Base-by-base conservation (phyloP, 257 asterid genomes). In the Solanum medicagineum region DNA sequence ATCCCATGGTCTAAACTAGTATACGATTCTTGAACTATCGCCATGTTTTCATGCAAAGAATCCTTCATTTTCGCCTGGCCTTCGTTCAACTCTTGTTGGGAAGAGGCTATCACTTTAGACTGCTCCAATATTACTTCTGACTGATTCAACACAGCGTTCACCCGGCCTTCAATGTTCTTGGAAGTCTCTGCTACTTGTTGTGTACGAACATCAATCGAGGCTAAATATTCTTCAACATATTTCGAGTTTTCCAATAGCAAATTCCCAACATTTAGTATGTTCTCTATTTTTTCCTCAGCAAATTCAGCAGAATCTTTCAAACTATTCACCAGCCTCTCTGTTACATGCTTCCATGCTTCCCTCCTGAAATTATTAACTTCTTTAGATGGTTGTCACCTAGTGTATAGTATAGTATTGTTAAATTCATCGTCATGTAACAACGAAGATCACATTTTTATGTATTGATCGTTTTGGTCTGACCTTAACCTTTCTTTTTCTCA, bases 301-400 rank as follows among this genome's bases (percentile, higher is more conserved):
- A 85, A 85, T 85, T 96, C 96, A 2, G 97, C 98, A 3, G 94
- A 84, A 9, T 53, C 81, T 83, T 92, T 93, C 65, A 96, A 89
- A 14, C 88, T 97, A 65, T 96, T 96, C 83, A 94, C 97, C 86
- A 96, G 59, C 80, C 95, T 92, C 93, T 96, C 98, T 0, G 98
- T 93, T 81, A 91, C 94, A 54, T 82, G 85, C 91, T 87, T 93
- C 84, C 95, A 96, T 15, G 95, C 98, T 32, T 93, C 91, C 2
- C 91, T 92, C 93, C 98, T 94, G 85, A 84, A 87, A 86, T 26
- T 26, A 26, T 51, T 4, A n/a, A 20, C 29, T 11, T 62, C 19
- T 24, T 24, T 24, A 44, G 45, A 65, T 65, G 44, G 45, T 26
- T 26, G 8, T 69, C 36, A 69, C 77, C 77, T 69, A 69, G 22